These are phyloP conservation scores for Eremothecium sinecaudum DNA, from an alignment of 1,139 yeast genomes.

Conservation along the genomic window DNA sequence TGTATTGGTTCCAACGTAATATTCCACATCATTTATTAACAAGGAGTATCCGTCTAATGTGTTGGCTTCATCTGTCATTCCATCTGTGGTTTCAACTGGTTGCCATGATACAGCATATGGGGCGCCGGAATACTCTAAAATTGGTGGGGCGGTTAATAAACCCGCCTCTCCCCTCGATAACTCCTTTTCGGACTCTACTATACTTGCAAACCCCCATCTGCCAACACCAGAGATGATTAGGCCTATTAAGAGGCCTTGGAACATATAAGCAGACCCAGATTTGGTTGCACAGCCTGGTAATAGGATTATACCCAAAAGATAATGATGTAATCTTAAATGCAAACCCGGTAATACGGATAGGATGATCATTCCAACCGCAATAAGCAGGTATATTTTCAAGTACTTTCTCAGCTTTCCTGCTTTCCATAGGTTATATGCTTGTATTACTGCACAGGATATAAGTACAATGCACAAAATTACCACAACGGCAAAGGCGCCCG, in stretches of 20 bases:
- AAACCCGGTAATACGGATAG: conserved; percentile 56
- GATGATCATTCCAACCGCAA: conserved; percentile 39
- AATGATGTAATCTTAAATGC: conserved; percentile 79
- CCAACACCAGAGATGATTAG: conserved; percentile 76
- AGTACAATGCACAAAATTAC: conserved; percentile 40
- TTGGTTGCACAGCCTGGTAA: conserved; percentile 83
- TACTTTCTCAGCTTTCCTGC: conserved; percentile 64
- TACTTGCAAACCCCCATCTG: conserved; percentile 89
- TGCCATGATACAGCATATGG: conserved; percentile 25
- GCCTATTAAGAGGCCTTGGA: conserved; percentile 81
- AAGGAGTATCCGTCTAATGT: conserved; percentile 38
- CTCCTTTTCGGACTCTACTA: conserved; percentile 66
- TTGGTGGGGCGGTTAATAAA: conserved; percentile 51
- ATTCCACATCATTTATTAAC: conserved; percentile 70
- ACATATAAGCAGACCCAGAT: conserved; percentile 57
- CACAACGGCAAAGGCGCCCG: conserved; percentile 69
- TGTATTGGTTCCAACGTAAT: conserved; percentile 48
- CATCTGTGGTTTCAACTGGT: conserved; percentile 10
- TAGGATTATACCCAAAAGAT: conserved; percentile 66
- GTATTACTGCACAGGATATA: conserved; percentile 50
- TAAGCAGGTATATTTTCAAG: conserved; percentile 40
- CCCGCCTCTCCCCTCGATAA: conserved; percentile 69
- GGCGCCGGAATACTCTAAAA: conserved; percentile 26
- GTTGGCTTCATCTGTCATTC: conserved; percentile 8
- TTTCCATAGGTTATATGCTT: conserved; percentile 72